Conservation (phyloP, 257 asterid species). For the Salvia hispanica region DNA sequence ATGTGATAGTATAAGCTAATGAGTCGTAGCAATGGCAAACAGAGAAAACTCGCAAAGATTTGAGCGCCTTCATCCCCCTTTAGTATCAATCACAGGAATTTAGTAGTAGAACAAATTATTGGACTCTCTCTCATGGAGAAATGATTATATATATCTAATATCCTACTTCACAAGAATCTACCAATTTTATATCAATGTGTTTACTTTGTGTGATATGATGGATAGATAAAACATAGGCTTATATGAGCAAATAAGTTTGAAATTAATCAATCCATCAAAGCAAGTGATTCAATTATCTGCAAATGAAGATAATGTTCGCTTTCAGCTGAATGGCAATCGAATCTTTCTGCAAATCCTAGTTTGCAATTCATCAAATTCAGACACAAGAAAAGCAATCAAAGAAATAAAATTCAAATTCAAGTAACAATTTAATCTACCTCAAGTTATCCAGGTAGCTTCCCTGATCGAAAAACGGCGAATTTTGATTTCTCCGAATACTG, state of each 20-base stretch:
- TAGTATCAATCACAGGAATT: conserved; percentile 1
- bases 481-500: conserved; percentile 57
- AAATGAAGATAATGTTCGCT: not conserved
- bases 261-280: too few relatives aligned
- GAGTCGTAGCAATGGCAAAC: too few relatives aligned
- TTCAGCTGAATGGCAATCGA: not conserved
- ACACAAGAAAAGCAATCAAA: not conserved
- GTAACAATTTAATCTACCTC: conserved; percentile 27
- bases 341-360: not conserved
- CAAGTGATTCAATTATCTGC: not conserved
- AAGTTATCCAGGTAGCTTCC: conserved; percentile 53
- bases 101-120: not conserved
- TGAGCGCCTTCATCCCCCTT: not conserved
- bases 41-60: too few relatives aligned
- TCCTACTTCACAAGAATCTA: too few relatives aligned
- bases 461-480: conserved; percentile 69
- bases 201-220: too few relatives aligned
- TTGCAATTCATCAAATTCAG: not conserved
- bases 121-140: not conserved
- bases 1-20: too few relatives aligned
- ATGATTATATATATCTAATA: not conserved
- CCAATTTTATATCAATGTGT: not conserved
- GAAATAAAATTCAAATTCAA: not conserved
- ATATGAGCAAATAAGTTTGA: too few relatives aligned
- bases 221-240: too few relatives aligned